Conservation (phyloP, 2,329 filamentous ascomycete species). For the Calonectria honghensis region DNA sequence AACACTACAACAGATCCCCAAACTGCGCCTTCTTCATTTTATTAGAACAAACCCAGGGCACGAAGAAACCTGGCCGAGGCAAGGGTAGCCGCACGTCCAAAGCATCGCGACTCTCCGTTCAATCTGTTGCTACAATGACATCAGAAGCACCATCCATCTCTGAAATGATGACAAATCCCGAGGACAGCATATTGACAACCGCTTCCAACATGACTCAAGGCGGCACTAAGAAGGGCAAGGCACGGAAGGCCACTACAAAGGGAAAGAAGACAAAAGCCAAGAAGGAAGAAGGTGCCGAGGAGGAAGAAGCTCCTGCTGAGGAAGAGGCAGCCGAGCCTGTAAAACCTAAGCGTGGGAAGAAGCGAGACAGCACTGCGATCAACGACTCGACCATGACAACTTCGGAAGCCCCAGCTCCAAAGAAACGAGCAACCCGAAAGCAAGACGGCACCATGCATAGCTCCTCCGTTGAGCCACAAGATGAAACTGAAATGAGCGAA, state of each 20-base stretch:
- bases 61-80: constrained; percentile 73
- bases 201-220: constrained; percentile 75
- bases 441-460: constrained; percentile 68
- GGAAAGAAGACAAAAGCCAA: constrained; percentile 62
- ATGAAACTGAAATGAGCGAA: constrained; percentile 66
- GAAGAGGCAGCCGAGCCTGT: constrained; percentile 48
- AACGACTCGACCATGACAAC: constrained; percentile 67
- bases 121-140: constrained; percentile 71
- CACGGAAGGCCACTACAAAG: constrained; percentile 69
- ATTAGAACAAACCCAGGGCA: constrained; percentile 71
- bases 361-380: constrained; percentile 77
- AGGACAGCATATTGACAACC: constrained; percentile 77
- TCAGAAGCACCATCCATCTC: constrained; percentile 70
- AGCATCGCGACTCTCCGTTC: constrained; percentile 78
- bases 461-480: constrained; percentile 61
- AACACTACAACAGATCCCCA: constrained; percentile 87
- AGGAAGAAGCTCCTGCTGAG: constrained; percentile 55
- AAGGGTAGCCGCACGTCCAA: constrained; percentile 79
- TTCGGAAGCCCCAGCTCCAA: constrained; percentile 71
- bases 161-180: constrained; percentile 69
- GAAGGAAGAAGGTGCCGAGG: constrained; percentile 73
- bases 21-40: constrained; percentile 90
- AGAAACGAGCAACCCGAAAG: constrained; percentile 75
- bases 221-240: constrained; percentile 74
- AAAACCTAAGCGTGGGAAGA: constrained; percentile 73